Evolutionary conservation across 257 asterid genomes (phyloP).

Genomic region (Salvia splendens): DNA sequence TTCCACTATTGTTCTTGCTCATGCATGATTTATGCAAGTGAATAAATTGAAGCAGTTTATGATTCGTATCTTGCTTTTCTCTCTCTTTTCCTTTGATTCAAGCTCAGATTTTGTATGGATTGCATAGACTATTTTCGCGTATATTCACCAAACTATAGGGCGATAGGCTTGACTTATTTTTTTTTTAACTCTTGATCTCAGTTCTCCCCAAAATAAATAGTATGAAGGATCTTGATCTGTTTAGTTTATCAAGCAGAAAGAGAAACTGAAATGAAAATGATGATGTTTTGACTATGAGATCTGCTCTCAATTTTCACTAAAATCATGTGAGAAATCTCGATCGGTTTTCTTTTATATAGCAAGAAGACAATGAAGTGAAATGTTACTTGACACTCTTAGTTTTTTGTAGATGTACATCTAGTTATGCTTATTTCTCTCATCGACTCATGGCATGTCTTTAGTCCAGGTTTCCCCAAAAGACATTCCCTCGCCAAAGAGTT

Average conservation of each 20-base stretch:
- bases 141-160: neutral
- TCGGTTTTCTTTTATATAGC: neutral
- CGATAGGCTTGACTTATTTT: neutral
- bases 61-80: neutral
- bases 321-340: neutral
- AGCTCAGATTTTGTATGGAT: neutral
- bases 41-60: neutral
- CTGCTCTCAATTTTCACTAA: neutral
- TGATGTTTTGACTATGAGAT: constrained; percentile 15
- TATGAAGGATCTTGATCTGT: neutral
- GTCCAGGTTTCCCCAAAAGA: constrained; percentile 86
- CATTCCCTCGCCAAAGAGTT: constrained; percentile 74
- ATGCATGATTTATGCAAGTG: neutral
- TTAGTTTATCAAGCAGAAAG: neutral
- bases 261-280: neutral
- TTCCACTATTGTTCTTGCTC: neutral
- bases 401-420: neutral
- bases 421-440: constrained; percentile 24
- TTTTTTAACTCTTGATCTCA: neutral
- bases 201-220: neutral
- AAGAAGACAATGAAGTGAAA: neutral
- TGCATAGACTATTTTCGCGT: neutral
- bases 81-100: neutral
- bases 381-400: neutral
- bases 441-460: constrained; percentile 23